Base-by-base conservation (phyloP, 305 asterid species). In the Withania somnifera region DNA sequence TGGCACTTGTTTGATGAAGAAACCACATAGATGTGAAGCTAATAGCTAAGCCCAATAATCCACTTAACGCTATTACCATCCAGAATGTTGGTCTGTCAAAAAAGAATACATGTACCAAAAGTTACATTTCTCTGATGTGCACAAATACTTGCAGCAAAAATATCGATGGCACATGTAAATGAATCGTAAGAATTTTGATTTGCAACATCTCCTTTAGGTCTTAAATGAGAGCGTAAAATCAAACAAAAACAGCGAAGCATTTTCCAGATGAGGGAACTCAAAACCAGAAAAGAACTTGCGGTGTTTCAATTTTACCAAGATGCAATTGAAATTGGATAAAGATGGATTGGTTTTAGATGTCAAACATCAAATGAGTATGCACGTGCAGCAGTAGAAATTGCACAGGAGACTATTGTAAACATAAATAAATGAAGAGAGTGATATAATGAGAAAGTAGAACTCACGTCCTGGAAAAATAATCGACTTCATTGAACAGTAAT, bases 21-120 rank as follows among this genome's bases (percentile, higher is more conserved):
- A 94, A 94, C 98, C 98, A 94, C 97, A 94, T 92, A 61, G 98
- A 93, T 52, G 98, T 92, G 87, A 93, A 93, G 90, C 98, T 95
- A 86, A 95, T 93, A 3, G 97, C 97, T 77, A 93, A 88, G 11
- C 98, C 98, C 93, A 92, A 85, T 78, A 91, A 85, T 82, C 98
- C 98, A 83, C 98, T 95, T 30, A 95, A 79, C 2, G 98, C 93
- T 52, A 88, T 88, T 56, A 95, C 90, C 81, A 88, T 51, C 98
- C 97, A 95, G 88, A 95, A 95, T 19, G 83, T 77, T 77, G 97
- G 97, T 51, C 98, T 95, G 92, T 81, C 67, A 80, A 89, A 64
- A 15, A 54, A 19, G 13, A 14, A 56, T 79, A 73, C 69, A 78
- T 45, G 38, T 15, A 47, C 10, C 79, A 51, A 45, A 71, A 60